These are phyloP conservation scores for Geotrichum reessii DNA, from an alignment of 1,139 yeast species.

Conservation along the genomic window DNA sequence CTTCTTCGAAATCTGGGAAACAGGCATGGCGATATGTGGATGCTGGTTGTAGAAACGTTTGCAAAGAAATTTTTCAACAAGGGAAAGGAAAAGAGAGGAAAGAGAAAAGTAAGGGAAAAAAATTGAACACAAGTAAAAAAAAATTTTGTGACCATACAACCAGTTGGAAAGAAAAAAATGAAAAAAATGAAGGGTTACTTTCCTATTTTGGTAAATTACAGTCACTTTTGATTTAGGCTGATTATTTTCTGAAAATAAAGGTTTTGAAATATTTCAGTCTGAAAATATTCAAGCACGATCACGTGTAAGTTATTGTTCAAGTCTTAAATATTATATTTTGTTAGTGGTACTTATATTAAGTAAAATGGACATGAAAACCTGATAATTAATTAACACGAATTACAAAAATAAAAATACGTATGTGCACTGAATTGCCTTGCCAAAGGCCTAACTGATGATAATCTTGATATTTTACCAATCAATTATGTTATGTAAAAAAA, in stretches of 20 bases:
- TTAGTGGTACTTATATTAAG: no score
- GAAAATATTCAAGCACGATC: not conserved
- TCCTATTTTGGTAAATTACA: not conserved
- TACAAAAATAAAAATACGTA: no score
- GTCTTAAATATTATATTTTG: no score
- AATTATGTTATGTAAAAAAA: no score
- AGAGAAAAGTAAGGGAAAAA: not conserved
- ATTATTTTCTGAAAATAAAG: not conserved
- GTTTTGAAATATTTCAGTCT: not conserved
- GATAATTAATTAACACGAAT: no score
- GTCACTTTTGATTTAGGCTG: not conserved
- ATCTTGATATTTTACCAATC: no score
- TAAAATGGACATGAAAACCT: no score
- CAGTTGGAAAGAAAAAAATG: not conserved
- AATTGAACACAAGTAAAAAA: not conserved
- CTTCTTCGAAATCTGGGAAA: slow-evolving; percentile 37
- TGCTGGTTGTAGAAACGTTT: slow-evolving; percentile 12
- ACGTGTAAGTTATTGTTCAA: not conserved
- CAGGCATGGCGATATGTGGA: slow-evolving; percentile 16
- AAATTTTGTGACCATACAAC: slow-evolving; percentile 1
- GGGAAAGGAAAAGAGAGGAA: not conserved
- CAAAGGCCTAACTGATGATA: no score
- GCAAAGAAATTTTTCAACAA: slow-evolving; percentile 7
- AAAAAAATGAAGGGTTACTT: not conserved
- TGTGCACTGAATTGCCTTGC: no score